Conservation (phyloP, 306 rosid species). For the Medicago lupulina region DNA sequence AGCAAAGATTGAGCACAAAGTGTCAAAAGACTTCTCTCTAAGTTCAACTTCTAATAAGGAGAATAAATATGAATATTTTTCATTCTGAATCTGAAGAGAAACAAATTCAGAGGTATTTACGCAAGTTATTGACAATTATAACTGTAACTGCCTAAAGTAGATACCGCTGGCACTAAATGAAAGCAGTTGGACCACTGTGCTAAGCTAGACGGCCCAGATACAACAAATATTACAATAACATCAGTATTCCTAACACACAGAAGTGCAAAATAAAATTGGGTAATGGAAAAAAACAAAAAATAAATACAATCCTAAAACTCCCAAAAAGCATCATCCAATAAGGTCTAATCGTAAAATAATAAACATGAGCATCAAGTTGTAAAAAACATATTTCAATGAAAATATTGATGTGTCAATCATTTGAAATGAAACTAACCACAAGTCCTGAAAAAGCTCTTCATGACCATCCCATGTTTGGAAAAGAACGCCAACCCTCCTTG, state of each 20-base stretch:
- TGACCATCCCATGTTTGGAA: slow-evolving; percentile 98
- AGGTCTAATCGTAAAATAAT: slow-evolving; percentile 16
- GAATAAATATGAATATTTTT: neutral
- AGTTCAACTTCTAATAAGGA: neutral
- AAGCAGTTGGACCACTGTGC: neutral
- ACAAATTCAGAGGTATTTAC: neutral
- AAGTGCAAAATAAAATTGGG: slow-evolving; percentile 2
- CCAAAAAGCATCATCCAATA: neutral
- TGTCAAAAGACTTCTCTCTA: too few relatives aligned
- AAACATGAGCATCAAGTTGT: neutral
- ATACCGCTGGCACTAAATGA: neutral
- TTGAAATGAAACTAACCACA: slow-evolving; percentile 65
- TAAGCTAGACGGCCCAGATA: neutral
- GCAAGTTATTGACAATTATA: neutral
- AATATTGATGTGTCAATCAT: slow-evolving; percentile 6
- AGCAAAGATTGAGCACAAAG: too few relatives aligned
- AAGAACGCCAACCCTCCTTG: slow-evolving; percentile 78
- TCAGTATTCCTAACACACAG: neutral
- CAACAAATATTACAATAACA: neutral
- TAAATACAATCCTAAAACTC: slow-evolving; percentile 7
- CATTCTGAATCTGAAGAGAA: neutral
- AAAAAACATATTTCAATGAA: slow-evolving; percentile 7
- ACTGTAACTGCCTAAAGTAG: neutral
- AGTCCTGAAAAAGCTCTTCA: slow-evolving; percentile 84
- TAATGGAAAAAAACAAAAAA: slow-evolving; percentile 20